Conservation (phyloP, 345 rosid genomes). For the Gossypium raimondii region DNA sequence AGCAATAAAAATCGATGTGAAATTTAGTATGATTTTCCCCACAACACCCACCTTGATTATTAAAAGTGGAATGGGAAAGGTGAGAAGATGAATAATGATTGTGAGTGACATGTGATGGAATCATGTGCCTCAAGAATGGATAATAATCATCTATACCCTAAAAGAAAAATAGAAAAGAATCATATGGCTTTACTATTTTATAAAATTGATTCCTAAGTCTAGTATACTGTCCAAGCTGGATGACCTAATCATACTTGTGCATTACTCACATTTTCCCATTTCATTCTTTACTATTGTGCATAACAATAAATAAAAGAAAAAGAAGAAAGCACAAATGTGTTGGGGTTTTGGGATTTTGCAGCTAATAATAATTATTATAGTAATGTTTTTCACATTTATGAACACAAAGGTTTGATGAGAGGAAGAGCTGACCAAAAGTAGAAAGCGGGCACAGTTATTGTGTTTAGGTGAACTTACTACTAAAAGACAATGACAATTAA, state of each 20-base stretch:
- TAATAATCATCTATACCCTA: not conserved
- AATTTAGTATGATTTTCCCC: no score
- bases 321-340: not conserved
- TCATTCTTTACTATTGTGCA: not conserved
- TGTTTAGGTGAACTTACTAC: not conserved
- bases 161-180: not conserved
- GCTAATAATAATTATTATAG: not conserved
- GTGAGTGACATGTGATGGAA: conserved; percentile 46
- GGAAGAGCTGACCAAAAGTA: not conserved
- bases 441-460: not conserved
- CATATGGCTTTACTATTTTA: not conserved
- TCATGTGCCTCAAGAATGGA: conserved; percentile 31
- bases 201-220: not conserved
- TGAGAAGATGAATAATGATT: conserved; percentile 45
- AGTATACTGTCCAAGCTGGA: not conserved
- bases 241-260: not conserved
- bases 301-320: not conserved
- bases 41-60: no score
- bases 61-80: not conserved
- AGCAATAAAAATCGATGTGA: no score
- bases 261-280: not conserved
- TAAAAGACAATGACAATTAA: not conserved
- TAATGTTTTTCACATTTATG: not conserved
- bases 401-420: not conserved
- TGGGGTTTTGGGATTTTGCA: not conserved